Conservation (phyloP, 2,329 filamentous ascomycete genomes). For the Seiridium cupressi region DNA sequence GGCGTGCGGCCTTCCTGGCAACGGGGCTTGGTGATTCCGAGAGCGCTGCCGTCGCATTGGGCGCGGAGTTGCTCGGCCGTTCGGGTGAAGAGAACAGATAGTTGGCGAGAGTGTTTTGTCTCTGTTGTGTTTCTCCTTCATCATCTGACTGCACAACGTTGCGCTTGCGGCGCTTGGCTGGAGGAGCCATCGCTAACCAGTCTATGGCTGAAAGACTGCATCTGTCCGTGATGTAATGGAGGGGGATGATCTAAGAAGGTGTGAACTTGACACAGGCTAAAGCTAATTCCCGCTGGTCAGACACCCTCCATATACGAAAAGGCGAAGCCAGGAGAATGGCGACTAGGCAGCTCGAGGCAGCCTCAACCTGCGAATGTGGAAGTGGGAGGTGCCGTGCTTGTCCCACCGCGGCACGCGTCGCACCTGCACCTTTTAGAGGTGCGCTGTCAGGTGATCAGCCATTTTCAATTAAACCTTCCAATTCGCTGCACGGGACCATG, state of each 20-base stretch:
- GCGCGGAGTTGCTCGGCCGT: conserved; percentile 28
- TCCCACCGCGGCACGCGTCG: background rate
- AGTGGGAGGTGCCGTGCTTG: background rate
- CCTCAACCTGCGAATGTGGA: background rate
- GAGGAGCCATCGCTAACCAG: conserved; percentile 49
- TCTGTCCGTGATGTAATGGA: conserved; percentile 14
- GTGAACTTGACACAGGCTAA: background rate
- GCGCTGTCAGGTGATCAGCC: conserved; percentile 7
- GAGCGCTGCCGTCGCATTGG: conserved; percentile 8
- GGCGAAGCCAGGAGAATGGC: background rate
- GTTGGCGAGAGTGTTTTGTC: conserved; percentile 47
- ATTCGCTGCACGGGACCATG: too few species aligned
- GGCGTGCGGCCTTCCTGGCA: conserved; percentile 15
- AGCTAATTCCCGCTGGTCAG: too few species aligned
- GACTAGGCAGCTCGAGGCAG: background rate
- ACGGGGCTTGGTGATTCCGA: conserved; percentile 23
- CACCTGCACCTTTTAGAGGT: background rate
- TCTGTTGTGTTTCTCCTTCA: conserved; percentile 38
- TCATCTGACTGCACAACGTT: conserved; percentile 52
- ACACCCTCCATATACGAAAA: too few species aligned
- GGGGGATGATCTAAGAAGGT: background rate
- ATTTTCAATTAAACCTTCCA: background rate
- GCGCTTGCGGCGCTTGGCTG: conserved; percentile 57
- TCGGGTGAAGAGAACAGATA: conserved; percentile 54
- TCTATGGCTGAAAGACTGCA: conserved; percentile 17